Evolutionary conservation across 495 filamentous ascomycete genomes (phyloP), one percentile per base, ranked within the genome.

Genomic region (Hyaloscypha variabilis): DNA sequence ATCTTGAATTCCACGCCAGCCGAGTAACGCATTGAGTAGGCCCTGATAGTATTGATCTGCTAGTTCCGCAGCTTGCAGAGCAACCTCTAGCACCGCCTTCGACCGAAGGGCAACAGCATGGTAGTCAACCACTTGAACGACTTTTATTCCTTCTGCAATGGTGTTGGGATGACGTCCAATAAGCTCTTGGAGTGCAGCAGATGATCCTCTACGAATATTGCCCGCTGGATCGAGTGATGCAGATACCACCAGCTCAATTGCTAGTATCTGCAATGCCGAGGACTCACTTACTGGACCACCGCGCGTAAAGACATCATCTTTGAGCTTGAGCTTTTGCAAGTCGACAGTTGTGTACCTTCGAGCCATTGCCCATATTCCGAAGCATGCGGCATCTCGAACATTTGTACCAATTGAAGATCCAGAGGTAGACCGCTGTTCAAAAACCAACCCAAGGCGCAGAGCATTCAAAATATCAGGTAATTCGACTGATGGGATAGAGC

Each of bases 351-450:
- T 88, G 67, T 98, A 99, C 55, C 93, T 88, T 64, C 95, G 83
- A 51, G 93, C 93, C 13, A 98, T 76, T 1, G 93, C 87, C 95
- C 95, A 99, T 29, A 97, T 88, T 30, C 95, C 95, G 72, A 97
- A 97, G 74, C 92, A 96, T 2, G 95, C 91, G 5, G 96, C 96
- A 79, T 99, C 95, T 60, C 95, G 85, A n/a, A 98, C 96, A 69
- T 94, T 97, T 0, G 90, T 88, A 10, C 96, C 96, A n/a, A 92
- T 78, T 4, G 93, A 92, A 11, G 81, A 84, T 10, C 96, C 96
- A 21, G 90, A 91, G 0, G 91, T 79, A 29, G 88, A 90, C 52
- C 92, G 83, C 71, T 94, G 90, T 74, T 97, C 93, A 68, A 97
- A 99, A 10, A 84, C 84, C 51, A 97, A 81, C 0, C 91, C 92